A percentile compares a stretch with the other conserved stretches of the same genome.
Evolutionary conservation across 2,329 filamentous ascomycete species (phyloP).

Genomic region (Botrytis paeoniae): DNA sequence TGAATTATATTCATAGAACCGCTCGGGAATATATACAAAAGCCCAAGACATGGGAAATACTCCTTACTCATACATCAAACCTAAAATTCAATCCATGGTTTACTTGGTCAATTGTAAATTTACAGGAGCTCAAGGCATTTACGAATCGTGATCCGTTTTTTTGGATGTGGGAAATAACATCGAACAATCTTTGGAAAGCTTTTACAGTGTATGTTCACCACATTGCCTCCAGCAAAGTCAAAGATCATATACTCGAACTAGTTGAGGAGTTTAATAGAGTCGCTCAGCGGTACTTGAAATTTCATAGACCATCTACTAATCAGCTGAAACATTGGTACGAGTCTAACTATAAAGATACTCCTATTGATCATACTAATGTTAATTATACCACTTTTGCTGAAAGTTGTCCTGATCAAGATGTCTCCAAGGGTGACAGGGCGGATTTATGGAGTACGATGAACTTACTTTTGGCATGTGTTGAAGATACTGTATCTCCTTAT

Average conservation of each 20-base stretch:
- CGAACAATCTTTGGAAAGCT: too few relatives aligned
- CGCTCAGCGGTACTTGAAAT: too few relatives aligned
- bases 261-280: too few relatives aligned
- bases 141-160: too few relatives aligned
- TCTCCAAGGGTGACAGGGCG: background rate
- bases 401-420: background rate
- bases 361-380: background rate
- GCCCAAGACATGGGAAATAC: accelerated
- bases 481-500: accelerated
- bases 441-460: background rate
- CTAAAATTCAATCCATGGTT: background rate
- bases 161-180: too few relatives aligned
- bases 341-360: background rate
- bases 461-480: background rate
- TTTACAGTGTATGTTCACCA: too few relatives aligned
- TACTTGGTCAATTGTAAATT: background rate
- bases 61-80: background rate
- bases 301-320: background rate
- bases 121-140: too few relatives aligned
- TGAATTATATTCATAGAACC: too few relatives aligned
- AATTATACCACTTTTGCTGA: background rate
- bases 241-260: too few relatives aligned
- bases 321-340: background rate
- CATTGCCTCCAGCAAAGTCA: too few relatives aligned
- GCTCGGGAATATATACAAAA: background rate